These are phyloP conservation scores for Neurospora cerealis DNA, from an alignment of 495 filamentous ascomycete genomes.

Conservation along the genomic window DNA sequence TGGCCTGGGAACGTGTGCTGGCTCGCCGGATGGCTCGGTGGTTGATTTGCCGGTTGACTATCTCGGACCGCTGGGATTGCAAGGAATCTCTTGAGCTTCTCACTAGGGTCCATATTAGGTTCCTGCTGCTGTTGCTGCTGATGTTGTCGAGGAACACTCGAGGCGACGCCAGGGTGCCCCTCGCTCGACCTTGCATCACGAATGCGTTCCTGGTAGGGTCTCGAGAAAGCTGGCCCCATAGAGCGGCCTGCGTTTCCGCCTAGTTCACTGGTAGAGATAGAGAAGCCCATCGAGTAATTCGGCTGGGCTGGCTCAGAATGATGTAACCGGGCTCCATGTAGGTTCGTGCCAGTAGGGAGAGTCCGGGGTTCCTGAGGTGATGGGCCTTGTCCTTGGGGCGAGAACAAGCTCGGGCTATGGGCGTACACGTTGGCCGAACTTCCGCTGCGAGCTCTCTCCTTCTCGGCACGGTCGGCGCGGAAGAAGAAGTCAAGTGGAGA, in stretches of 20 bases:
- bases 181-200: constrained; percentile 36
- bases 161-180: constrained; percentile 5
- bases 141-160: not conserved
- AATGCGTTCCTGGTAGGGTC: constrained; percentile 57
- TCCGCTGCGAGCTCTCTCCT: constrained; percentile 46
- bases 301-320: constrained; percentile 10
- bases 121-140: constrained; percentile 7
- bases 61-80: constrained; percentile 7
- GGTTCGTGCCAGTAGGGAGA: constrained; percentile 17
- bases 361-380: constrained; percentile 28
- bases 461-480: constrained; percentile 70
- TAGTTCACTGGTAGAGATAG: constrained; percentile 59
- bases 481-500: constrained; percentile 86
- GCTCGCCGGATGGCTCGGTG: not conserved
- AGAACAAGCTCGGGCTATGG: constrained; percentile 22
- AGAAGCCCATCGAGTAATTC: constrained; percentile 44
- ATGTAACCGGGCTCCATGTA: constrained; percentile 15
- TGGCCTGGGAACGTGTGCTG: not conserved
- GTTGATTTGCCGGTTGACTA: constrained; percentile 1
- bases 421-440: constrained; percentile 28
- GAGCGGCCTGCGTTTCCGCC: constrained; percentile 42
- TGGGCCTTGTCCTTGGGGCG: constrained; percentile 19
- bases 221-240: constrained; percentile 56
- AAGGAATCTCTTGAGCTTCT: constrained; percentile 24
- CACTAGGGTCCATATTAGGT: constrained; percentile 12